Percentiles rank a stretch among this genome's conserved stretches.
Evolutionary conservation across 2,329 filamentous ascomycete species (phyloP).

Genomic region (Chaetomium sp.): DNA sequence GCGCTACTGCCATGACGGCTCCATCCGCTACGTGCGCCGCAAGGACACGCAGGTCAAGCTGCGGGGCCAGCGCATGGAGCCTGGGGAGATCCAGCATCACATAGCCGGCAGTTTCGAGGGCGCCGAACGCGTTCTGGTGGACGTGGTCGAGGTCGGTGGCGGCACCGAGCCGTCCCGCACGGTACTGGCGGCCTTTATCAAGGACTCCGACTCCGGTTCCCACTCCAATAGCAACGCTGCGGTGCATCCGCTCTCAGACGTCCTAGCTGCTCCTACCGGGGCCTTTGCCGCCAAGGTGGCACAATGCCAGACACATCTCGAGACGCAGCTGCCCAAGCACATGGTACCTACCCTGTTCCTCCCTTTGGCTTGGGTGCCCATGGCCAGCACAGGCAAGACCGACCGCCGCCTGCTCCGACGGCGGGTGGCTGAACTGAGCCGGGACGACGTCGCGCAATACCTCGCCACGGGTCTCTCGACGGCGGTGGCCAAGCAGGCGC

Average conservation of each 20-base stretch:
- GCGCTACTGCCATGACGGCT: conserved; percentile 5
- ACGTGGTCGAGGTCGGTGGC: conserved; percentile 2
- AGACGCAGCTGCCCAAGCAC: conserved; percentile 6
- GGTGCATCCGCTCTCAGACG: background rate
- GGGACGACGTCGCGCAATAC: conserved; percentile 1
- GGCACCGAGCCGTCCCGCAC: conserved; percentile 1
- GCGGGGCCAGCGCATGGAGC: conserved; percentile 6
- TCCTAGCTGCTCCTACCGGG: conserved; percentile 1
- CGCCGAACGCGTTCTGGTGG: conserved; percentile 1
- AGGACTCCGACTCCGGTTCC: background rate
- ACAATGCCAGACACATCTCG: conserved; percentile 1
- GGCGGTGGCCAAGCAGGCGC: background rate
- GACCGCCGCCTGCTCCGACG: conserved; percentile 5
- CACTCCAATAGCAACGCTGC: conserved; percentile 1
- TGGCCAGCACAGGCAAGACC: conserved; percentile 2
- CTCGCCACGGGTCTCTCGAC: conserved; percentile 1
- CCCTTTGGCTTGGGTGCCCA: conserved; percentile 2
- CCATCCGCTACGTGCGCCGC: conserved; percentile 6
- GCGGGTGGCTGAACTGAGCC: conserved; percentile 1
- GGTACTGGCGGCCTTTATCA: conserved; percentile 5
- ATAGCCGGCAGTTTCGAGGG: conserved; percentile 7
- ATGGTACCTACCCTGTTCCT: conserved; percentile 4
- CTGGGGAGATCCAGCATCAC: conserved; percentile 6
- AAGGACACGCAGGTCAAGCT: background rate
- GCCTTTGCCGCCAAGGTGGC: background rate